Base-by-base conservation (phyloP, 139 green algal genomes). In the Tetratostichococcus sp. region DNA sequence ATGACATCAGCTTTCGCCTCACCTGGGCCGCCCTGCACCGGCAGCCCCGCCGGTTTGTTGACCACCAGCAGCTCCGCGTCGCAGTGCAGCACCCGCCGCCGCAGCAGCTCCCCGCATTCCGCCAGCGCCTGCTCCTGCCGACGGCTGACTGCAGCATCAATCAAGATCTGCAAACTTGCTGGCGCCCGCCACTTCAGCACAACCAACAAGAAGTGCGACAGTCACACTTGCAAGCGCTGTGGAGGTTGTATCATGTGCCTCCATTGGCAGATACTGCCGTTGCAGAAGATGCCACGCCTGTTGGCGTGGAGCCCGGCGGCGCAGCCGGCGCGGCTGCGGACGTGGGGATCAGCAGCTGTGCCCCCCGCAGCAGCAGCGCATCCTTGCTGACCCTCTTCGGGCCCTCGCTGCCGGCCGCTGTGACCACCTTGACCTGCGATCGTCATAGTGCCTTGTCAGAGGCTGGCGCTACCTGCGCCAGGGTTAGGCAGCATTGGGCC, bases 41-140 rank as follows among this genome's bases (percentile, higher is more conserved):
- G 65, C 43, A 93, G 66, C 22, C 88, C 86, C 30, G 85, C 70
- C 19, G 89, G 89, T 78, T 93, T 93, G 83, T 93, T 85, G 0
- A 93, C 5, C 34, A 90, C 84, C 6, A 93, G 43, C 43, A 91
- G 71, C 11, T 90, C 81, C 3, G 30, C 2, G 57, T 85, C 74
- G 16, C 32, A 1, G 71, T 83, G 43, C 69, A 89, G 69, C 30
- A 89, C 35, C 1, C 30, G 16, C 19, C 2, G 1, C 14, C 73
- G 66, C 65, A 86, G 77, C 62, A 69, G 1, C 68, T 78, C 23
- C 33, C n/a, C 33, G 32, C 32, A 50, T 50, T 30, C 33, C 30
- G 76, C n/a, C 30, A 43, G 23, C 42, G 26, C 43, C 43, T 35
- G 42, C 32, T 57, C 34, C 30, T 65, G 34, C 26, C 25, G 59